A percentile compares a stretch with the other conserved stretches of the same genome.
Conservation (phyloP, 2,329 filamentous ascomycete genomes). For the Paramyrothecium roridum region DNA sequence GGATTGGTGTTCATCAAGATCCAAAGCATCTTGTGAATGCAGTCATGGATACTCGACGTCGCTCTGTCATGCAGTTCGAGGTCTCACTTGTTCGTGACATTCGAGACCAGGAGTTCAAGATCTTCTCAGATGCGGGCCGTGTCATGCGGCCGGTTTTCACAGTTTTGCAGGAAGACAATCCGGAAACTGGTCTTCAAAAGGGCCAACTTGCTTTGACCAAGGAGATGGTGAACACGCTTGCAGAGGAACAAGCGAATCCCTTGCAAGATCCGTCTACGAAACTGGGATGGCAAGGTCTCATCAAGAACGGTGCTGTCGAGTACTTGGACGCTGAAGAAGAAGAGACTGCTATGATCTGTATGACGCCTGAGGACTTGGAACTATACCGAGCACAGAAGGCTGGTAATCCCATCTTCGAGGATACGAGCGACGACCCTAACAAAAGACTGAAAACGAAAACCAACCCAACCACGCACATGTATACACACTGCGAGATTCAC, state of each 20-base stretch:
- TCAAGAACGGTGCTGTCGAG: conserved; percentile 83
- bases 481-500: conserved; percentile 98
- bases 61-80: conserved; percentile 82
- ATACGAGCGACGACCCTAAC: conserved; percentile 67
- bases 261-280: conserved; percentile 58
- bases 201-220: conserved; percentile 81
- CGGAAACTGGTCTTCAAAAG: conserved; percentile 54
- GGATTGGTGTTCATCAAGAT: conserved; percentile 93
- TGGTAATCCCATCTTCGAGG: conserved; percentile 60
- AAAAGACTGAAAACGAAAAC: conserved; percentile 84
- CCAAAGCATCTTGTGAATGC: conserved; percentile 79
- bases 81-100: conserved; percentile 95
- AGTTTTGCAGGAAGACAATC: conserved; percentile 81
- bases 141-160: conserved; percentile 94
- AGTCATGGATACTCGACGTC: conserved; percentile 73
- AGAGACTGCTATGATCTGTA: conserved; percentile 98
- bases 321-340: conserved; percentile 98
- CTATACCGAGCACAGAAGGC: conserved; percentile 68
- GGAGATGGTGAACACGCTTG: conserved; percentile 68
- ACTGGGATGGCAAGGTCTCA: conserved; percentile 86
- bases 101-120: conserved; percentile 95
- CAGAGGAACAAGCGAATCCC: conserved; percentile 70
- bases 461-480: conserved; percentile 84
- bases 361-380: conserved; percentile 95
- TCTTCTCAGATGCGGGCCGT: conserved; percentile 94